Evolutionary conservation across 768 basidiomycete species (phyloP).

Genomic region (Amanita molliuscula): DNA sequence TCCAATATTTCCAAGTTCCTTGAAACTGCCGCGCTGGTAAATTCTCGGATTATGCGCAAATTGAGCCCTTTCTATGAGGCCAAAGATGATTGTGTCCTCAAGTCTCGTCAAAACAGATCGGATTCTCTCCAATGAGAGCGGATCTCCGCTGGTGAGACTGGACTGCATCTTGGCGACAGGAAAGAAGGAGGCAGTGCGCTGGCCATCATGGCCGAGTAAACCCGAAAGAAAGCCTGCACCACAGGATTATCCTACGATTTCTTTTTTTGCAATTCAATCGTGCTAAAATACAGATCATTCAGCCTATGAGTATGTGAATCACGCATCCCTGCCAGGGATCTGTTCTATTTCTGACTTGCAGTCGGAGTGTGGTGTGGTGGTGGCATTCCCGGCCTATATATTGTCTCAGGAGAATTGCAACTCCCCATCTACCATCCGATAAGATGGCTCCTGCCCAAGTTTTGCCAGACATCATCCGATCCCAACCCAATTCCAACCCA

Average conservation of each 20-base stretch:
- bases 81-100: conserved; percentile 99
- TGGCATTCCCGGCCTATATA: background rate
- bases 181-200: background rate
- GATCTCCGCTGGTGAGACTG: conserved; percentile 74
- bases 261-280: background rate
- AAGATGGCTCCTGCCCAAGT: conserved; percentile 11
- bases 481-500: background rate
- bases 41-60: conserved; percentile 90
- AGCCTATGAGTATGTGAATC: no score
- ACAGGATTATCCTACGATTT: no score
- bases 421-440: background rate
- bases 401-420: background rate
- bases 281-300: background rate
- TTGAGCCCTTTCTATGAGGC: conserved; percentile 92
- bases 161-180: conserved; percentile 34
- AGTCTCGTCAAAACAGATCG: conserved; percentile 79
- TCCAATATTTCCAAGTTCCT: conserved; percentile 61
- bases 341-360: no score
- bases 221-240: no score
- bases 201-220: conserved; percentile 11
- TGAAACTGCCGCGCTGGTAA: conserved; percentile 72
- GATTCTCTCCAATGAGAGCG: conserved; percentile 83
- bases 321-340: no score
- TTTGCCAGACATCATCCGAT: background rate
- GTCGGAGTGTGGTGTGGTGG: no score